Base-by-base conservation (phyloP, 169 alveolate species). In the Sarcocystis neurona region DNA sequence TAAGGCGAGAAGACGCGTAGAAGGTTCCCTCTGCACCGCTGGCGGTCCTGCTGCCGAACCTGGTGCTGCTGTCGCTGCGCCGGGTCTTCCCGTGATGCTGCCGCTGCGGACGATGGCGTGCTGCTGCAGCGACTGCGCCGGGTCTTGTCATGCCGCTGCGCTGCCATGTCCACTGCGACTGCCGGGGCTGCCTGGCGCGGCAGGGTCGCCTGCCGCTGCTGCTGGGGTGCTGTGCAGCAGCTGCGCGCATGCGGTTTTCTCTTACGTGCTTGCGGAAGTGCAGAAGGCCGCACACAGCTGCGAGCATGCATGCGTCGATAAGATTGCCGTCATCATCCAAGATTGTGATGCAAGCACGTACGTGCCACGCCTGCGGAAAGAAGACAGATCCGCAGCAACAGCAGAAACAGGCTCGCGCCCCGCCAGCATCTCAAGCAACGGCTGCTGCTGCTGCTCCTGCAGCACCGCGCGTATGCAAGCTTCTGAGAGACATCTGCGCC, bases 291-390 rank as follows among this genome's bases (percentile, higher is more conserved):
- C 79, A 88, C 47, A 92, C 80, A 0, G 92, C 93, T 23, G 95
- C 88, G 32, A 92, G 63, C 2, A 74, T 63, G 41, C 92, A 87
- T 27, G 92, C 91, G 70, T 85, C 92, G 2, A 68, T 60, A 44
- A 91, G 89, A 78, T 92, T 92, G 39, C 95, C 95, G 44, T 90
- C 95, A 77, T 91, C 92, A 48, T 92, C 94, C 43, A 91, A 72
- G 15, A 91, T 92, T 41, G 63, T 87, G 30, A 92, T 70, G 56
- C 84, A 48, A 0, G 80, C 94, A 70, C 93, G 53, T 10, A 92
- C 58, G 23, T 89, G 84, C 95, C 94, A 92, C 20, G 92, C 95
- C 95, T 92, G 84, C 79, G 60, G 10, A 3, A 30, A 34, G 48
- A 2, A 32, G 79, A 39, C 6, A 20, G 46, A 10, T 1, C 39